These are phyloP conservation scores for Fagopyrum tataricum DNA, from an alignment of 148 eudicot species.

Conservation along the genomic window DNA sequence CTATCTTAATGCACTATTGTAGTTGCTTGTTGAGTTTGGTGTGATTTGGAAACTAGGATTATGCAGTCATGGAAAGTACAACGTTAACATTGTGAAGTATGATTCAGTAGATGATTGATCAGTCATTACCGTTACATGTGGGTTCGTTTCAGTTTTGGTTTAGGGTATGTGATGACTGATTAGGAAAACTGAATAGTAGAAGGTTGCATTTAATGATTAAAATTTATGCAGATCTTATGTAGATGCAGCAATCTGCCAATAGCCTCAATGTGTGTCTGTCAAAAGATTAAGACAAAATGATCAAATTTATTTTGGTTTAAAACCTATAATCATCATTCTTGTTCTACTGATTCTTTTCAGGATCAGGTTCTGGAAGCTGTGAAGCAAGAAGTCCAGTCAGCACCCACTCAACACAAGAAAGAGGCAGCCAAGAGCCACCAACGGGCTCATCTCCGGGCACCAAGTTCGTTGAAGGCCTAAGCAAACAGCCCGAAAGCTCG, in stretches of 20 bases:
- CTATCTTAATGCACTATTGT: too few species aligned
- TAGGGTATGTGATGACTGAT: not conserved
- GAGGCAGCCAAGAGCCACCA: slow-evolving; percentile 30
- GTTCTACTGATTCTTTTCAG: not conserved
- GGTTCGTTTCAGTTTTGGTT: not conserved
- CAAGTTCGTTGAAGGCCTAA: not conserved
- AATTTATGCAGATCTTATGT: not conserved
- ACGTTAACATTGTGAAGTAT: not conserved
- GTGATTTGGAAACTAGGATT: not conserved
- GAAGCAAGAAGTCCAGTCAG: slow-evolving; percentile 58
- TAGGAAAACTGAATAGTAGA: too few species aligned
- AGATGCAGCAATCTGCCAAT: not conserved
- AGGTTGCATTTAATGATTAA: not conserved
- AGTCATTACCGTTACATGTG: not conserved
- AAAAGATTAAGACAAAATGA: too few species aligned
- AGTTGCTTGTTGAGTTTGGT: not conserved
- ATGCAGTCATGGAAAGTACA: too few species aligned
- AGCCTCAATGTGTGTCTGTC: too few species aligned
- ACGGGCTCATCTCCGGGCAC: slow-evolving; percentile 23
- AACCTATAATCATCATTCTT: not conserved
- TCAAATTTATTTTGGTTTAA: not conserved
- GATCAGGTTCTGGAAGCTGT: slow-evolving; percentile 47
- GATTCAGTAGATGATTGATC: not conserved
- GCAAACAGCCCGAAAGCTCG: slow-evolving; percentile 20
- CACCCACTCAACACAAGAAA: slow-evolving; percentile 33